Conservation (phyloP, 768 basidiomycete genomes). For the Chlorophyllum brunneum region DNA sequence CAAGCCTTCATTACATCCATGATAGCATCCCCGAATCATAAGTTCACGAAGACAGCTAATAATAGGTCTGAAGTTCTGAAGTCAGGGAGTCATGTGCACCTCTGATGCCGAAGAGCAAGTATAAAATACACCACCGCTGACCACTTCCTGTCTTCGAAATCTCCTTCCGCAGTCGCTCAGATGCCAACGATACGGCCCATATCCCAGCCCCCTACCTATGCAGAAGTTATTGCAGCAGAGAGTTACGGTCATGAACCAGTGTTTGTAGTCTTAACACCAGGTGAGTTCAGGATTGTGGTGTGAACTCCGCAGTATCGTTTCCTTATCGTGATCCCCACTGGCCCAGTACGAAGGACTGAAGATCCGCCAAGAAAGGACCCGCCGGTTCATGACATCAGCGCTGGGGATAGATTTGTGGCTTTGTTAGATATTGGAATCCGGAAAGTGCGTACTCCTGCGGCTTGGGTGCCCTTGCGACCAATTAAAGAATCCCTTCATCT, state of each 20-base stretch:
- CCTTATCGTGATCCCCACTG: background rate
- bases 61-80: no score
- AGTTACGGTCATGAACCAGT: slow-evolving; percentile 2
- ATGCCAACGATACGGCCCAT: background rate
- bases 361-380: background rate
- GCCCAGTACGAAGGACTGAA: background rate
- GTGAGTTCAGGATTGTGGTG: background rate
- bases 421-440: slow-evolving; percentile 4
- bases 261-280: background rate
- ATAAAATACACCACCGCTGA: background rate
- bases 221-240: background rate
- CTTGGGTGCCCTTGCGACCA: background rate
- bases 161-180: background rate
- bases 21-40: no score
- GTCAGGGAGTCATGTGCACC: no score
- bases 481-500: no score
- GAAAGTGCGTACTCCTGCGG: background rate
- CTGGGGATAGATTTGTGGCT: slow-evolving; percentile 10
- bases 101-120: no score
- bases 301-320: no score
- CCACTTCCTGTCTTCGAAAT: background rate
- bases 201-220: slow-evolving; percentile 5
- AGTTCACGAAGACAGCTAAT: no score
- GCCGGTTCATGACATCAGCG: slow-evolving; percentile 12
- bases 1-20: no score